phyloP scores from a whole-genome alignment of 202 grass and related monocot species.

The Alloteropsis angusta region DNA sequence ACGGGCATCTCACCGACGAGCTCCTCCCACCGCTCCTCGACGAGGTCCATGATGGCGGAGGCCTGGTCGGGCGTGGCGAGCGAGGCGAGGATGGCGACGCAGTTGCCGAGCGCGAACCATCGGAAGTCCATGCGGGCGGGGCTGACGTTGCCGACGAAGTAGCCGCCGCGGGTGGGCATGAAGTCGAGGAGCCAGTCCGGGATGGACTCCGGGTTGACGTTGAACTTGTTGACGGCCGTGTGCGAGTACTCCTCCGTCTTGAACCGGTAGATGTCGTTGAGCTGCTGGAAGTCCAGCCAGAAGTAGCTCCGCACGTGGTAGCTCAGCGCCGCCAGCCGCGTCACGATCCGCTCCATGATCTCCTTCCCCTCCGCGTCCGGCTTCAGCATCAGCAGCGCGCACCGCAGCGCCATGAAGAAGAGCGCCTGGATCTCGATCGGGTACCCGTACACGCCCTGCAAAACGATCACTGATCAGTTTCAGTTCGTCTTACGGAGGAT shows the following conservation, averaged over 20 bases:
- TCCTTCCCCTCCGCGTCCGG: constrained; percentile 74
- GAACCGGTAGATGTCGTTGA: constrained; percentile 78
- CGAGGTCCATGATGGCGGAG: constrained; percentile 76
- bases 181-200: constrained; percentile 94
- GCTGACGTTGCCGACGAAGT: constrained; percentile 96
- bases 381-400: constrained; percentile 66
- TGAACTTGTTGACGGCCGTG: constrained; percentile 97
- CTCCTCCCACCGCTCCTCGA: constrained; percentile 84
- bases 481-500: too few relatives aligned
- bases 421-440: constrained; percentile 95
- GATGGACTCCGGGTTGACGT: constrained; percentile 92
- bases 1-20: constrained; percentile 89
- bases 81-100: constrained; percentile 72
- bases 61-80: constrained; percentile 79
- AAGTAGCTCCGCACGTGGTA: constrained; percentile 90
- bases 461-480: too few relatives aligned
- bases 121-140: constrained; percentile 92
- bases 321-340: constrained; percentile 73
- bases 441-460: constrained; percentile 79
- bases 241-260: constrained; percentile 97
- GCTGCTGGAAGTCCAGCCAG: constrained; percentile 85
- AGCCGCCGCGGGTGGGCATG: constrained; percentile 80
- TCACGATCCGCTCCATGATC: constrained; percentile 59
- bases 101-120: constrained; percentile 91
- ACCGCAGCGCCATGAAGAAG: constrained; percentile 85